Conservation (phyloP, 257 asterid species). For the Salvia hispanica region DNA sequence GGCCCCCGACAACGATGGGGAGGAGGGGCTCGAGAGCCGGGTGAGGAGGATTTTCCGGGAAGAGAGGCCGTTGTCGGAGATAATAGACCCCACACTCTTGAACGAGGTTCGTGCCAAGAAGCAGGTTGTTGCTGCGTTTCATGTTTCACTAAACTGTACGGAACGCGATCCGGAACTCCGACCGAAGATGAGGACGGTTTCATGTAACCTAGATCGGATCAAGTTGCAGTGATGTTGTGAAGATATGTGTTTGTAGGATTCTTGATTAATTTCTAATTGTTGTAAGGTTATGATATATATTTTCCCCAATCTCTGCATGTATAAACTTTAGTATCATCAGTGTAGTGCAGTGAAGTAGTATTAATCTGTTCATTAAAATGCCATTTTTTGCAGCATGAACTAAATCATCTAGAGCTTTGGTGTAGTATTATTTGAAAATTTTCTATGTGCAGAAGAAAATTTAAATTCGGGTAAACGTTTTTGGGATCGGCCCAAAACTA, state of each 20-base stretch:
- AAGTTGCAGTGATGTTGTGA: conserved; percentile 41
- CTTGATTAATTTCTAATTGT: neutral
- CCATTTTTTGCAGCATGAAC: neutral
- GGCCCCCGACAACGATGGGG: conserved; percentile 47
- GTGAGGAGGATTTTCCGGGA: conserved; percentile 76
- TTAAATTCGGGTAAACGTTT: too few relatives aligned
- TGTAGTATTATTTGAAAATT: too few relatives aligned
- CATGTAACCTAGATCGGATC: conserved; percentile 72
- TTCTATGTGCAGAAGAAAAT: too few relatives aligned
- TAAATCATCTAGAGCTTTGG: too few relatives aligned
- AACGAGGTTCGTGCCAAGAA: conserved; percentile 85
- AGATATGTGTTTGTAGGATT: conserved; percentile 26
- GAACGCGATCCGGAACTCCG: conserved; percentile 82
- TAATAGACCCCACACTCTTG: conserved; percentile 72
- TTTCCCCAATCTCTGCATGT: conserved; percentile 19
- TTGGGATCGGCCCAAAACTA: too few relatives aligned
- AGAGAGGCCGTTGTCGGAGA: conserved; percentile 75
- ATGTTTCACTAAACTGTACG: conserved; percentile 74
- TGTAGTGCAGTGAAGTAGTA: neutral
- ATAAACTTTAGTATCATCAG: conserved; percentile 14
- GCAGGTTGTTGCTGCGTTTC: conserved; percentile 86
- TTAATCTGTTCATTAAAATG: neutral
- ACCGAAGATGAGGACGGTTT: conserved; percentile 85
- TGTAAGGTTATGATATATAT: conserved; percentile 8
- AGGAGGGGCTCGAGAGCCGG: conserved; percentile 59